Percentiles rank a stretch among this genome's conserved stretches.
phyloP scores from a whole-genome alignment of 345 rosid species.

The Erodium maritimum region DNA sequence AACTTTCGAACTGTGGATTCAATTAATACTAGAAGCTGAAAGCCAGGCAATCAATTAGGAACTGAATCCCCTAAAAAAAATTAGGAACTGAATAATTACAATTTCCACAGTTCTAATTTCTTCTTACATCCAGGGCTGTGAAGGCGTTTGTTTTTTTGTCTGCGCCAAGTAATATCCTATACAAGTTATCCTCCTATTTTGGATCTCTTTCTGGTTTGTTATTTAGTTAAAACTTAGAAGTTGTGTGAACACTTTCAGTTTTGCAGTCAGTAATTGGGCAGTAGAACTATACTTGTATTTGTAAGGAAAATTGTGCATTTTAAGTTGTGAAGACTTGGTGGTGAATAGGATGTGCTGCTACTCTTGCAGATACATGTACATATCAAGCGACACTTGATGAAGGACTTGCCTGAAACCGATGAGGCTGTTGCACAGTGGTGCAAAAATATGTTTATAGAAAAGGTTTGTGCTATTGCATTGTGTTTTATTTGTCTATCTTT shows the following conservation, averaged over 20 bases:
- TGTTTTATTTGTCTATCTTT: not conserved
- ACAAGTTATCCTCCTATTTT: not conserved
- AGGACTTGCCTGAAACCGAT: conserved; percentile 77
- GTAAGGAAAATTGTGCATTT: not conserved
- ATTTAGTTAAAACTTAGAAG: not conserved
- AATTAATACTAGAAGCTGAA: not conserved
- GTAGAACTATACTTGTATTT: not conserved
- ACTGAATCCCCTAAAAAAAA: no score
- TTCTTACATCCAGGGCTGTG: not conserved
- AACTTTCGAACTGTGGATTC: not conserved
- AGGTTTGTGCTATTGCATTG: conserved; percentile 30
- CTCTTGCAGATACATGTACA: conserved; percentile 67
- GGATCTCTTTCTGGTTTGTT: not conserved
- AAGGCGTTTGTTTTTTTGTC: not conserved
- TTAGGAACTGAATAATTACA: not conserved
- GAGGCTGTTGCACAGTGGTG: conserved; percentile 95
- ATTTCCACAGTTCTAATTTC: not conserved
- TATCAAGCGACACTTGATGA: conserved; percentile 61
- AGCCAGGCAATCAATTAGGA: not conserved
- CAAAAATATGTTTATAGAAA: conserved; percentile 66
- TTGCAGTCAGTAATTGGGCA: not conserved
- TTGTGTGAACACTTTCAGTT: no score
- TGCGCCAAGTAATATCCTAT: not conserved
- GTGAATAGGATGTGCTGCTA: not conserved
- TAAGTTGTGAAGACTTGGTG: not conserved